Conservation (phyloP, 2,329 filamentous ascomycete genomes). For the Fusarium bactridioides region DNA sequence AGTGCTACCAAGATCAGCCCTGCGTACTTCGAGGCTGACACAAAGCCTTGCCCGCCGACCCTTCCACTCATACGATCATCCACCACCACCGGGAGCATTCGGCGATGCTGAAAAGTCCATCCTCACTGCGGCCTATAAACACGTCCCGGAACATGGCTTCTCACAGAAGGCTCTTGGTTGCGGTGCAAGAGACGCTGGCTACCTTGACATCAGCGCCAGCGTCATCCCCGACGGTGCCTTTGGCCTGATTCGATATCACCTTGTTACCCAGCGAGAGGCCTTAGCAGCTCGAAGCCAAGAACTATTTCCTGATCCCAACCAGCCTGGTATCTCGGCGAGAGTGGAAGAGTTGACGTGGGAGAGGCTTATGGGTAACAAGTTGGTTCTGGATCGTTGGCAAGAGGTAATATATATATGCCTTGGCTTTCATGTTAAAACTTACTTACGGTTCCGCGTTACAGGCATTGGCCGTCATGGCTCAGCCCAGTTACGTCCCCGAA, state of each 20-base stretch:
- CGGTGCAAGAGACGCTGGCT: conserved; percentile 85
- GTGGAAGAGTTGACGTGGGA: conserved; percentile 78
- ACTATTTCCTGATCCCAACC: conserved; percentile 50
- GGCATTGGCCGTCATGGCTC: conserved; percentile 90
- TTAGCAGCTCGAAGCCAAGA: conserved; percentile 55
- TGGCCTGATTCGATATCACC: conserved; percentile 81
- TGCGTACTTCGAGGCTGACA: conserved; percentile 22
- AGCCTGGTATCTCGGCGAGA: conserved; percentile 64
- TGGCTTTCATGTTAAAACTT: not conserved
- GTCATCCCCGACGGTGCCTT: conserved; percentile 83
- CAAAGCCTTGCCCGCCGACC: conserved; percentile 26
- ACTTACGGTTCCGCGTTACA: conserved; percentile 47
- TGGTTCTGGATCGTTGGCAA: conserved; percentile 82
- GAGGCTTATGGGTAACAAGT: conserved; percentile 76
- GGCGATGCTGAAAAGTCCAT: conserved; percentile 75
- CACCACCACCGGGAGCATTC: conserved; percentile 66
- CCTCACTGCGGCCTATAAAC: conserved; percentile 78
- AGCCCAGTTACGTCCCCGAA: conserved; percentile 77
- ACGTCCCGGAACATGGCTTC: conserved; percentile 87
- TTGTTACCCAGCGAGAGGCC: conserved; percentile 70
- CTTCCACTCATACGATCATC: conserved; percentile 80
- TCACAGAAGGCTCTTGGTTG: conserved; percentile 74
- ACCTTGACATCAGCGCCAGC: conserved; percentile 85
- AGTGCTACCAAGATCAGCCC: conserved; percentile 22
- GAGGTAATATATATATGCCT: conserved; percentile 66